Base-by-base conservation (phyloP, 1,139 yeast genomes). In the Kurtzmaniella quercitrusa region DNA sequence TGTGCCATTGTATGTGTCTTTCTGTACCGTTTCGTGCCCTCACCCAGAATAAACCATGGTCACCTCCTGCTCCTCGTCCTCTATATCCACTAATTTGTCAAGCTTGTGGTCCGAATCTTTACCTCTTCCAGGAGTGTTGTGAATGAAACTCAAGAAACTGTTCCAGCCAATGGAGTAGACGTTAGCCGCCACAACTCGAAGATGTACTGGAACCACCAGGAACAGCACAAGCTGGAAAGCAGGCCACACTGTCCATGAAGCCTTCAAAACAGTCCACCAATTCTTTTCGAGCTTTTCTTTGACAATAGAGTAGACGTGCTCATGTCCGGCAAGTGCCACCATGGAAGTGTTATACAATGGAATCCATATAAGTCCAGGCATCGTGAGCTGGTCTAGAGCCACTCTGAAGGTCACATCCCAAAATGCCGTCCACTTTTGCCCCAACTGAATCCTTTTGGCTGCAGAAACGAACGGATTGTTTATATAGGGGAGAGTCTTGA, bases 401-500 rank as follows among this genome's bases (percentile, higher is more conserved):
- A 72, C 62, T 39, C 77, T 52, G 51, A 55, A 71, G 4, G 62
- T 37, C n/a, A 65, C 65, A 48, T 73, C 77, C 48, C 56, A 60
- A n/a, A 62, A 51, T 39, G 63, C n/a, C 2, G 23, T 14, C 37
- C 19, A n/a, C n/a, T 31, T 34, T 17, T 33, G 39, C 8, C 8
- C 54, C 54, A 24, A 24, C 16, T 42, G 15, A 14, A 25, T 29
- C 36, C 41, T 39, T 34, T 23, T 39, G 9, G 41, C 31, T 11
- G 42, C 41, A 10, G 52, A 48, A 3, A 69, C 48, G 37, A 70
- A 66, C 5, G 80, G 81, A 47, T 68, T 71, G 42, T 64, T 66
- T 10, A 84, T 58, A 33, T 56, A 64, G 31, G 85, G 80, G 19
- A 88, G 63, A 10, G 79, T 63, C 40, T 63, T 67, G 15, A 75